A percentile compares a stretch with the other conserved stretches of the same genome.
phyloP scores from a whole-genome alignment of 1,284 basidiomycete genomes.

The Sanghuangporus baumii region DNA sequence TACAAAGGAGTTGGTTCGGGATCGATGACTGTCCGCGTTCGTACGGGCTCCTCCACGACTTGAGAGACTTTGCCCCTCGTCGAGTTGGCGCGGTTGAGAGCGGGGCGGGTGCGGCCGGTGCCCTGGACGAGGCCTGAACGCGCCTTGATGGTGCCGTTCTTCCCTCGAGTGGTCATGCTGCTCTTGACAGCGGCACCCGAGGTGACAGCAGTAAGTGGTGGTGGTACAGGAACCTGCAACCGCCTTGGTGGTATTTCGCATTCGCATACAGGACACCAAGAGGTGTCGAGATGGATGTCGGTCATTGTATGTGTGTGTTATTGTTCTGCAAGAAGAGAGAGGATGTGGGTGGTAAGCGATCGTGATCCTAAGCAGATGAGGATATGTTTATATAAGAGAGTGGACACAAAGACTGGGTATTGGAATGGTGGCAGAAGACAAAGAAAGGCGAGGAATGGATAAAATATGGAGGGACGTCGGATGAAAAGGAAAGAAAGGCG shows the following conservation, averaged over 20 bases:
- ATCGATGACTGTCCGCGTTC: slow-evolving; percentile 64
- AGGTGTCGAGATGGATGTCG: slow-evolving; percentile 45
- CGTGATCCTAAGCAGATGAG: neutral
- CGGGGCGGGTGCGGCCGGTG: slow-evolving; percentile 40
- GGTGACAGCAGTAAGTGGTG: slow-evolving; percentile 23
- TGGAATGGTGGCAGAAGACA: neutral
- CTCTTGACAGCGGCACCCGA: slow-evolving; percentile 21
- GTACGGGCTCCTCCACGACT: slow-evolving; percentile 29
- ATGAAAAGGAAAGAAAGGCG: too few species aligned
- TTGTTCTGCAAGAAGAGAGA: neutral
- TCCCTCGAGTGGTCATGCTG: slow-evolving; percentile 32
- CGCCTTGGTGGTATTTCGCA: slow-evolving; percentile 67
- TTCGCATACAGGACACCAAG: slow-evolving; percentile 71
- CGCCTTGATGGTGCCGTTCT: slow-evolving; percentile 32
- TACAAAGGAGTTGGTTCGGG: slow-evolving; percentile 69
- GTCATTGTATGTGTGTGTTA: slow-evolving; percentile 31
- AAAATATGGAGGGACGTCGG: neutral
- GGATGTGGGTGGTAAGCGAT: neutral
- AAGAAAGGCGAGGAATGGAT: neutral
- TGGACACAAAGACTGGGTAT: neutral
- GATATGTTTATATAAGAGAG: neutral
- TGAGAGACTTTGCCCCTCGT: slow-evolving; percentile 10
- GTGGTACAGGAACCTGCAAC: slow-evolving; percentile 40
- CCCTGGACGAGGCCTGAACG: slow-evolving; percentile 51
- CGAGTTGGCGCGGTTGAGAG: slow-evolving; percentile 14